These are phyloP conservation scores for Butyriboletus loyo DNA, from an alignment of 768 basidiomycete species.

Conservation along the genomic window DNA sequence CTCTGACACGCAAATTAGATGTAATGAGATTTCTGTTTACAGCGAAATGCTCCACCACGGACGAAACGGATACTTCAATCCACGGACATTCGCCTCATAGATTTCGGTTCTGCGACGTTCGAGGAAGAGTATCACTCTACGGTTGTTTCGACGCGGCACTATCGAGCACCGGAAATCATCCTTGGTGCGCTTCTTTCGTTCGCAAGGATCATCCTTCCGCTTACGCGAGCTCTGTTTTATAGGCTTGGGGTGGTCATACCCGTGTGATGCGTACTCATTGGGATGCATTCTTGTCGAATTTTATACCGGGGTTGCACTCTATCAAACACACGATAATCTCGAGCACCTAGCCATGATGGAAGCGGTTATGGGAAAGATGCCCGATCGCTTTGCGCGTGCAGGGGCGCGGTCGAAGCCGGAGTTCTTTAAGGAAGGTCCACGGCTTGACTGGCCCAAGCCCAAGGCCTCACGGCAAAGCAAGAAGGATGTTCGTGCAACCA, in stretches of 20 bases:
- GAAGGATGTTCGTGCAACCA: slow-evolving; percentile 89
- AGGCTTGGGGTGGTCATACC: slow-evolving; percentile 98
- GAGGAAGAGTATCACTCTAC: slow-evolving; percentile 98
- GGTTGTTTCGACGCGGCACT: slow-evolving; percentile 96
- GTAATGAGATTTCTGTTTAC: slow-evolving; percentile 14
- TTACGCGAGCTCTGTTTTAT: slow-evolving; percentile 7
- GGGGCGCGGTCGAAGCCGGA: slow-evolving; percentile 83
- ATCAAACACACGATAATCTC: slow-evolving; percentile 98
- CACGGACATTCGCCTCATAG: slow-evolving; percentile 93
- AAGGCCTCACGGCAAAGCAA: slow-evolving; percentile 86
- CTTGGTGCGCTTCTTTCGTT: slow-evolving; percentile 59
- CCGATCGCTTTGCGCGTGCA: slow-evolving; percentile 73
- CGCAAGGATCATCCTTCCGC: slow-evolving; percentile 11
- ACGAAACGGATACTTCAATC: slow-evolving; percentile 76
- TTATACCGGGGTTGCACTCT: slow-evolving; percentile 95
- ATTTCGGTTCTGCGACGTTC: slow-evolving; percentile 98
- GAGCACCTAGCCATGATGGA: slow-evolving; percentile 99
- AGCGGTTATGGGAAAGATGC: slow-evolving; percentile 98
- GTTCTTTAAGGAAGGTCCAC: slow-evolving; percentile 84
- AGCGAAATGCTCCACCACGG: slow-evolving; percentile 67
- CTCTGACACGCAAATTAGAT: background rate
- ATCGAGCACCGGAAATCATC: slow-evolving; percentile 98
- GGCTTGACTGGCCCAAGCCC: slow-evolving; percentile 90
- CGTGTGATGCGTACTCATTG: slow-evolving; percentile 97
- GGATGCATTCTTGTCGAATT: slow-evolving; percentile 99